A percentile compares a stretch with the other conserved stretches of the same genome.
Conservation (phyloP, 2,329 filamentous ascomycete species). For the Penicillium sp. region DNA sequence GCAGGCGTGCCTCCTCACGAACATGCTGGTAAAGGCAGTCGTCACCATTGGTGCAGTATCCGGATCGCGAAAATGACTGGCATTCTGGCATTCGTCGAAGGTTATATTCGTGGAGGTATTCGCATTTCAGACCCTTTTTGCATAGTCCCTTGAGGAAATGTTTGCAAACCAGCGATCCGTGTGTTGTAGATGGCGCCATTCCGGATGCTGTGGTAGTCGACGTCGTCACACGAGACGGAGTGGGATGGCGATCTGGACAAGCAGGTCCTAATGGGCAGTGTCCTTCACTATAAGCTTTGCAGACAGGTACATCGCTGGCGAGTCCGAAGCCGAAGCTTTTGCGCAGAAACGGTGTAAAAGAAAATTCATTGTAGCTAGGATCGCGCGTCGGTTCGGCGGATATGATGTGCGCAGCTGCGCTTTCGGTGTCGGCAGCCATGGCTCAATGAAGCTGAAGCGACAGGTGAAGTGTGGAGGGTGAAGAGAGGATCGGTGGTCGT, state of each 20-base stretch:
- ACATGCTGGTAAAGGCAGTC: conserved; percentile 94
- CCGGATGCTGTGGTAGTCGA: conserved; percentile 45
- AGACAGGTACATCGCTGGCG: conserved; percentile 72
- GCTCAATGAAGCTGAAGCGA: background rate
- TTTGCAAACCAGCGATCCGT: conserved; percentile 80
- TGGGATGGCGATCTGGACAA: conserved; percentile 79
- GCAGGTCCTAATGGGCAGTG: conserved; percentile 81
- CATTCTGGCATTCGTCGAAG: conserved; percentile 97
- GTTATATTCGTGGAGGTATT: conserved; percentile 98
- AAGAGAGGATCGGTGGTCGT: background rate
- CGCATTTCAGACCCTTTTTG: conserved; percentile 95
- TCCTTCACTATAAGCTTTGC: conserved; percentile 79
- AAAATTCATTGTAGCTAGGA: conserved; percentile 63
- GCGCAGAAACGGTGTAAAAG: conserved; percentile 81
- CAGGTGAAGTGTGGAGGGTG: background rate
- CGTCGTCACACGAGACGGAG: conserved; percentile 45
- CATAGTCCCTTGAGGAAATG: conserved; percentile 96
- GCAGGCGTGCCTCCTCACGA: conserved; percentile 74
- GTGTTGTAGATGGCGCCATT: conserved; percentile 41
- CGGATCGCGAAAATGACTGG: conserved; percentile 90
- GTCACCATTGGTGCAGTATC: conserved; percentile 94
- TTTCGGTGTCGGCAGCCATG: conserved; percentile 38
- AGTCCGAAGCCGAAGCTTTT: conserved; percentile 82
- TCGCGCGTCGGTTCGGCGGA: conserved; percentile 37
- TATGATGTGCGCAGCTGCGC: conserved; percentile 35